Evolutionary conservation across 2,329 filamentous ascomycete genomes (phyloP).

Genomic region (Metarhizium brunneum): DNA sequence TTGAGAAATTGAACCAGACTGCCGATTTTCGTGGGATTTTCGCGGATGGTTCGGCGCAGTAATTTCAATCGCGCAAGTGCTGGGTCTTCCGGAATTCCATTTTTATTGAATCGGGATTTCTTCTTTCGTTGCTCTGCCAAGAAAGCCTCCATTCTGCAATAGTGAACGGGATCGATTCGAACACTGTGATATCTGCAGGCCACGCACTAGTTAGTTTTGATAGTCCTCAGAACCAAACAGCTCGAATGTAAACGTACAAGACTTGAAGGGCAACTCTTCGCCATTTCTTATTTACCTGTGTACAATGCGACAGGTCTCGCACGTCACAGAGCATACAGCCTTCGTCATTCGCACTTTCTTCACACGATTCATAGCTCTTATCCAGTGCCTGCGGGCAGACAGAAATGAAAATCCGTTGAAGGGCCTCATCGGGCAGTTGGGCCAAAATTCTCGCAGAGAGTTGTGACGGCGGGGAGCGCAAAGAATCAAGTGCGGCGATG

Average conservation of each 20-base stretch:
- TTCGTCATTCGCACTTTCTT: slow-evolving; percentile 68
- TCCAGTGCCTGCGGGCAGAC: slow-evolving; percentile 80
- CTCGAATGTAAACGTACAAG: slow-evolving; percentile 44
- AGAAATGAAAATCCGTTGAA: slow-evolving; percentile 68
- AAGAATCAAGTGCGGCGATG: slow-evolving; percentile 12
- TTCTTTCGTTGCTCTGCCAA: slow-evolving; percentile 72
- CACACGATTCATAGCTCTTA: slow-evolving; percentile 70
- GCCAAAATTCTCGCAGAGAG: slow-evolving; percentile 35
- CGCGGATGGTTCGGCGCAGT: slow-evolving; percentile 72
- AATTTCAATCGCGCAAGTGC: slow-evolving; percentile 67
- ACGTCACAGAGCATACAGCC: slow-evolving; percentile 91
- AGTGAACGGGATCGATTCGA: slow-evolving; percentile 89
- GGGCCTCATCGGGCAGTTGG: slow-evolving; percentile 56
- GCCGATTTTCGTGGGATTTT: slow-evolving; percentile 61
- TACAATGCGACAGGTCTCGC: slow-evolving; percentile 76
- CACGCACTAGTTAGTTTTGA: neutral
- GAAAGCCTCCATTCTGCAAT: slow-evolving; percentile 78
- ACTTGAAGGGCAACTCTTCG: slow-evolving; percentile 37
- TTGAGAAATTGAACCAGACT: slow-evolving; percentile 70
- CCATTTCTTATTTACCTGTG: slow-evolving; percentile 68
- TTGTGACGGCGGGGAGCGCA: slow-evolving; percentile 26
- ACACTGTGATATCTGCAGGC: slow-evolving; percentile 69
- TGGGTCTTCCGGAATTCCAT: slow-evolving; percentile 72
- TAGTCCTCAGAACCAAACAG: neutral
- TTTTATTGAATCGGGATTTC: slow-evolving; percentile 62